Base-by-base conservation (phyloP, 2,329 filamentous ascomycete genomes). In the Lomentospora prolificans region DNA sequence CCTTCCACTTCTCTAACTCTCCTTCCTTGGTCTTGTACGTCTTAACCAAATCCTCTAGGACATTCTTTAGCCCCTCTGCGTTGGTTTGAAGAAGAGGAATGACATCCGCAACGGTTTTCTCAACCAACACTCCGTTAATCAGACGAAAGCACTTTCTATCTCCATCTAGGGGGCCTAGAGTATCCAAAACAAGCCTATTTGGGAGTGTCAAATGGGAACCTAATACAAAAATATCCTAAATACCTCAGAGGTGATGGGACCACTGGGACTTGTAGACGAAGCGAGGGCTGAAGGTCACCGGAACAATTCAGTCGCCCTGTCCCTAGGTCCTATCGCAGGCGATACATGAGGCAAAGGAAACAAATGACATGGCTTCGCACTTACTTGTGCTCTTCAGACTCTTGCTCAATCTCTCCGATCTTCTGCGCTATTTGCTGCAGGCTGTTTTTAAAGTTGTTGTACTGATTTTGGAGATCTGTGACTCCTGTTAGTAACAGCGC, bases 1-100 rank as follows among this genome's bases (percentile, higher is more conserved):
- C 83, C 89, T 99, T 99, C 94, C 94, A 99, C 71, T 86, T 91
- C 69, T 99, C 92, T 77, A 99, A 82, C 67, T 99, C 94, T 44
- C 90, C 84, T 70, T 99, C 91, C 73, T 96, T 95, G 30, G 78
- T 75, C 76, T 95, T 95, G 78, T 97, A 97, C 73, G 96, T 90
- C 79, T 96, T 96, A 62, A 97, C 81, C 60, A 99, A 75, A 69
- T 96, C 92, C 60, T 96, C 91, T 56, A 97, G 76, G 28, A 97
- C 90, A 73, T 96, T 95, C 73, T 87, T 94, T 67, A 99, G 69
- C 1, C 94, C 92, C 60, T 97, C 92, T 25, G 90, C 88, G 69
- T 99, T 97, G 19, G 90, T 97, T 74, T 90, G 86, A 59, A 99
- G 78, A 25, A 90, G 88, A 4, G 94, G 94, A 56, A 95, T 78